A percentile compares a stretch with the other conserved stretches of the same genome.
phyloP scores from a whole-genome alignment of 2,329 filamentous ascomycete genomes.

The Aspergillus brasiliensis region DNA sequence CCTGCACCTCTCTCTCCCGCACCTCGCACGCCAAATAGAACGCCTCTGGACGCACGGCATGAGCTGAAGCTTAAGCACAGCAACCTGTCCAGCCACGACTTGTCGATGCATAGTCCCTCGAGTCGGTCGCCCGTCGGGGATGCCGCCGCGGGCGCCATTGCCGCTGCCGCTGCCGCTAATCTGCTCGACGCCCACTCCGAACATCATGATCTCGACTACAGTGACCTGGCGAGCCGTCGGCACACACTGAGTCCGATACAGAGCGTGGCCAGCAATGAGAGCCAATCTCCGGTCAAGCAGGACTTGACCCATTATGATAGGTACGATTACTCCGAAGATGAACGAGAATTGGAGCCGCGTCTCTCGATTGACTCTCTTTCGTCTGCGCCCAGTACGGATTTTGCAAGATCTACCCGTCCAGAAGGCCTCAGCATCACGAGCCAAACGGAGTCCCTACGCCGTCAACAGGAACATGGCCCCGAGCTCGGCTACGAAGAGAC shows the following conservation, averaged over 20 bases:
- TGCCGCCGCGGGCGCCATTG: constrained; percentile 42
- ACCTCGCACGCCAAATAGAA: constrained; percentile 63
- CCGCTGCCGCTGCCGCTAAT: constrained; percentile 42
- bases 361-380: constrained; percentile 62
- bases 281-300: constrained; percentile 65
- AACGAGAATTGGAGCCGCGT: constrained; percentile 51
- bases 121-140: constrained; percentile 33
- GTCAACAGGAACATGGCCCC: constrained; percentile 37
- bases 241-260: constrained; percentile 85
- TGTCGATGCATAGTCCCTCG: constrained; percentile 48
- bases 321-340: constrained; percentile 62
- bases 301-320: constrained; percentile 58
- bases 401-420: constrained; percentile 58
- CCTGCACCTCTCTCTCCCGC: constrained; percentile 60
- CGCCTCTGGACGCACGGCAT: constrained; percentile 49
- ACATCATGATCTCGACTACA: constrained; percentile 53
- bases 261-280: constrained; percentile 83
- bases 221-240: constrained; percentile 62
- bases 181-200: constrained; percentile 46
- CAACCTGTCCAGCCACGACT: constrained; percentile 55
- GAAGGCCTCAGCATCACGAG: constrained; percentile 57
- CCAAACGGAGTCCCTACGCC: constrained; percentile 51
- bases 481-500: constrained; percentile 45
- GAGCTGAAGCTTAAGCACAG: constrained; percentile 68
- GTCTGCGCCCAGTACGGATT: constrained; percentile 60